Conservation (phyloP, 129 eudicot species). For the Tagetes erecta region DNA sequence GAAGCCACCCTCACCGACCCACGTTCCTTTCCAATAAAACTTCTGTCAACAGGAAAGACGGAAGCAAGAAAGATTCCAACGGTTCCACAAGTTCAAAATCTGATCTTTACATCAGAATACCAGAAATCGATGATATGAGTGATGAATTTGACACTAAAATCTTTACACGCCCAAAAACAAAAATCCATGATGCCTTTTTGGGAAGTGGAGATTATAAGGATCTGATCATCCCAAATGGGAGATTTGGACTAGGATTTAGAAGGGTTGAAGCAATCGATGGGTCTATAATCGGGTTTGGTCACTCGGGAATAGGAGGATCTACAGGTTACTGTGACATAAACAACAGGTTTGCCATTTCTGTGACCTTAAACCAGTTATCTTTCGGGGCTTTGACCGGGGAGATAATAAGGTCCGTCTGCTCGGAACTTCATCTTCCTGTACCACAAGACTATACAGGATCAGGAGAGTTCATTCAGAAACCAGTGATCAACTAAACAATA, state of each 20-base stretch:
- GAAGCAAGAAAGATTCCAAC: constrained; percentile 32
- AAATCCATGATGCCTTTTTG: constrained; percentile 75
- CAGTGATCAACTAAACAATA: constrained; percentile 58
- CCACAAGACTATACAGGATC: constrained; percentile 58
- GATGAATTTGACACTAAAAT: constrained; percentile 31
- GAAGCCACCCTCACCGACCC: constrained; percentile 87
- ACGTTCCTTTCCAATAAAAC: constrained; percentile 42
- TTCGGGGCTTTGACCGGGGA: constrained; percentile 69
- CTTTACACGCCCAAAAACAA: constrained; percentile 46
- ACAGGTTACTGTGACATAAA: constrained; percentile 74
- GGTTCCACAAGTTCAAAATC: constrained; percentile 14
- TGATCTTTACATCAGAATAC: constrained; percentile 43
- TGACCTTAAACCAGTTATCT: constrained; percentile 79
- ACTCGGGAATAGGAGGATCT: constrained; percentile 94
- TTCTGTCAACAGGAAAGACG: constrained; percentile 26
- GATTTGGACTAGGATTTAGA: constrained; percentile 82
- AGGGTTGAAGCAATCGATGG: constrained; percentile 60
- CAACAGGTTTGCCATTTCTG: constrained; percentile 75
- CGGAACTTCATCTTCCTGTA: constrained; percentile 70
- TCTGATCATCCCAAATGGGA: constrained; percentile 55
- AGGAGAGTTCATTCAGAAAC: constrained; percentile 37
- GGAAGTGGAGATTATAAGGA: constrained; percentile 78
- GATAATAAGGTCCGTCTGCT: constrained; percentile 72
- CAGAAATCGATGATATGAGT: constrained; percentile 31
- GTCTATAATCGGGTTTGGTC: constrained; percentile 81